These are phyloP conservation scores for Penicillium canariense DNA, from an alignment of 495 filamentous ascomycete species.

Conservation along the genomic window DNA sequence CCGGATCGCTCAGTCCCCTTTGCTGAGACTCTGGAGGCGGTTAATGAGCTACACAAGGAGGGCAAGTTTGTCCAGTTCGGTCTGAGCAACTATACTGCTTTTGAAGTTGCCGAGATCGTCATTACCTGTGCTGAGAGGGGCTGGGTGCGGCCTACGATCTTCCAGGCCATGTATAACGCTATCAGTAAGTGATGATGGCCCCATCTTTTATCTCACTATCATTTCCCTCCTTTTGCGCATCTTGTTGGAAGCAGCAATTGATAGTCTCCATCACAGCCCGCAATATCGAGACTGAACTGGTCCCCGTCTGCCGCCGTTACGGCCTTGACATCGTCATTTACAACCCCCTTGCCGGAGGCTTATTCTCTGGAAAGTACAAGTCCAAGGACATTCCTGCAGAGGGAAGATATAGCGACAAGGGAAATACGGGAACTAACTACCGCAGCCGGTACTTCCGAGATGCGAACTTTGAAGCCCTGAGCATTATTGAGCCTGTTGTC, in stretches of 20 bases:
- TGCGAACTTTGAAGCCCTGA: slow-evolving; percentile 71
- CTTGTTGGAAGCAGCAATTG: slow-evolving; percentile 33
- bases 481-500: slow-evolving; percentile 68
- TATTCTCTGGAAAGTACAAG: slow-evolving; percentile 86
- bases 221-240: neutral
- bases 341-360: slow-evolving; percentile 81
- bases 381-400: slow-evolving; percentile 60
- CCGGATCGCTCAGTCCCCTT: slow-evolving; percentile 78
- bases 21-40: slow-evolving; percentile 70
- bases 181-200: slow-evolving; percentile 39
- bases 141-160: slow-evolving; percentile 64
- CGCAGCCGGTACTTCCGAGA: slow-evolving; percentile 80
- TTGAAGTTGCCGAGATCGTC: slow-evolving; percentile 87
- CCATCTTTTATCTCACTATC: neutral
- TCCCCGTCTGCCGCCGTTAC: slow-evolving; percentile 78
- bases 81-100: slow-evolving; percentile 81
- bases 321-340: slow-evolving; percentile 88
- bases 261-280: slow-evolving; percentile 53
- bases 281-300: slow-evolving; percentile 74
- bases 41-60: slow-evolving; percentile 79
- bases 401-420: slow-evolving; percentile 67
- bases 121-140: slow-evolving; percentile 76
- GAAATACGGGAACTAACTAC: slow-evolving; percentile 59
- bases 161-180: slow-evolving; percentile 65
- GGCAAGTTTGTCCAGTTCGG: slow-evolving; percentile 85